Percentiles rank a stretch among this genome's conserved stretches.
phyloP scores from a whole-genome alignment of 2,329 filamentous ascomycete genomes.

The Annulohypoxylon truncatum region DNA sequence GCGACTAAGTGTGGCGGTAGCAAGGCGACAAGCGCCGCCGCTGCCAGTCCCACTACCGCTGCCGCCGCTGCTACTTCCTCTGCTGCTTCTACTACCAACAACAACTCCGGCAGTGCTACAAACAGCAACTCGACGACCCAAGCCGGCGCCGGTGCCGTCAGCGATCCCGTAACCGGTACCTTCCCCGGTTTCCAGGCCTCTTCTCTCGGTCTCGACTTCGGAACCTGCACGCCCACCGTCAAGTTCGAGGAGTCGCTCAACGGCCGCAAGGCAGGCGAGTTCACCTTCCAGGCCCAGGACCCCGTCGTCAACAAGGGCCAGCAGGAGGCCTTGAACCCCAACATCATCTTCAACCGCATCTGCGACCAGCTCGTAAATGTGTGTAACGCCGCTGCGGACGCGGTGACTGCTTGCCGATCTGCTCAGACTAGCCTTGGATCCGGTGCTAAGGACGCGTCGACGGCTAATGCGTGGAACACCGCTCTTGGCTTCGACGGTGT shows the following conservation, averaged over 20 bases:
- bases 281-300: constrained; percentile 76
- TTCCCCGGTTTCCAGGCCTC: constrained; percentile 50
- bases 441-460: constrained; percentile 52
- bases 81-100: constrained; percentile 2
- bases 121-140: constrained; percentile 36
- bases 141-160: constrained; percentile 48
- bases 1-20: constrained; percentile 34
- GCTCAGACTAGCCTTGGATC: constrained; percentile 58
- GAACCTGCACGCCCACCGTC: constrained; percentile 66
- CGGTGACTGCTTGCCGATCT: constrained; percentile 62
- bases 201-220: constrained; percentile 60
- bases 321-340: constrained; percentile 75
- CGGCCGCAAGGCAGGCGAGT: constrained; percentile 67
- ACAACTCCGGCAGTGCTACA: constrained; percentile 27
- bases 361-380: constrained; percentile 76
- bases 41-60: constrained; percentile 26
- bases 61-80: constrained; percentile 35
- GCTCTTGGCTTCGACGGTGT: constrained; percentile 55
- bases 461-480: constrained; percentile 56
- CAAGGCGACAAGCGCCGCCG: constrained; percentile 23
- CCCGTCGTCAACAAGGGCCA: constrained; percentile 70
- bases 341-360: constrained; percentile 79
- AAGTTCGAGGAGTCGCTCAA: constrained; percentile 69
- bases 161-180: constrained; percentile 49
- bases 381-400: constrained; percentile 71